Percentiles rank a stretch among this genome's conserved stretches.
Evolutionary conservation across 495 filamentous ascomycete species (phyloP).

Genomic region (Xylaria scruposa): DNA sequence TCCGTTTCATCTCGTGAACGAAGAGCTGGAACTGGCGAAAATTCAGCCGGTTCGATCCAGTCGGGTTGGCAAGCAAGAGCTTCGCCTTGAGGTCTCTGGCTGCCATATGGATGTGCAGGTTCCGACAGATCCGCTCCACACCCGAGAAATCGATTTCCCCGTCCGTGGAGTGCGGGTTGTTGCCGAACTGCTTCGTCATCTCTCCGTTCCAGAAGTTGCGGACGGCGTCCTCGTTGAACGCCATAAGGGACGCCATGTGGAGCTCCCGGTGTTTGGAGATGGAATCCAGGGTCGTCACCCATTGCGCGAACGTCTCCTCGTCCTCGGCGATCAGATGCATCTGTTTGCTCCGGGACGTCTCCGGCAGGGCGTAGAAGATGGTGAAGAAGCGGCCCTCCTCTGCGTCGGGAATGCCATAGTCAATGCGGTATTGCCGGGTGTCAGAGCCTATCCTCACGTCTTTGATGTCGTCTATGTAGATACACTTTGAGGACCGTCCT

Average conservation of each 20-base stretch:
- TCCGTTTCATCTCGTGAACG: conserved; percentile 77
- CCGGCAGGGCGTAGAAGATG: conserved; percentile 79
- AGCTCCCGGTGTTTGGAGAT: conserved; percentile 84
- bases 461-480: conserved; percentile 94
- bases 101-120: conserved; percentile 87
- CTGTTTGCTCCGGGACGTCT: conserved; percentile 74
- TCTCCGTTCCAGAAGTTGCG: conserved; percentile 85
- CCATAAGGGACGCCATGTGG: conserved; percentile 84
- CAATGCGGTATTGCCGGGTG: conserved; percentile 86
- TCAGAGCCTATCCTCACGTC: conserved; percentile 87
- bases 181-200: conserved; percentile 72
- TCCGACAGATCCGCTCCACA: conserved; percentile 82
- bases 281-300: conserved; percentile 80
- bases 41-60: conserved; percentile 65
- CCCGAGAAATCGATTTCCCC: conserved; percentile 78
- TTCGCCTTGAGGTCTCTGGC: conserved; percentile 73
- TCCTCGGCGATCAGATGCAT: conserved; percentile 80
- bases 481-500: conserved; percentile 75
- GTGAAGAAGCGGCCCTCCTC: conserved; percentile 81
- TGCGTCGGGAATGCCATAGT: conserved; percentile 69
- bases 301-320: conserved; percentile 70
- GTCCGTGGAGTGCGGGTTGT: conserved; percentile 59
- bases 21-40: conserved; percentile 83
- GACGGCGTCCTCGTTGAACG: conserved; percentile 79
- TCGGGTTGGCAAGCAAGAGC: conserved; percentile 75